These are phyloP conservation scores for Dactylonectria estremocensis DNA, from an alignment of 2,329 filamentous ascomycete genomes.

Conservation along the genomic window DNA sequence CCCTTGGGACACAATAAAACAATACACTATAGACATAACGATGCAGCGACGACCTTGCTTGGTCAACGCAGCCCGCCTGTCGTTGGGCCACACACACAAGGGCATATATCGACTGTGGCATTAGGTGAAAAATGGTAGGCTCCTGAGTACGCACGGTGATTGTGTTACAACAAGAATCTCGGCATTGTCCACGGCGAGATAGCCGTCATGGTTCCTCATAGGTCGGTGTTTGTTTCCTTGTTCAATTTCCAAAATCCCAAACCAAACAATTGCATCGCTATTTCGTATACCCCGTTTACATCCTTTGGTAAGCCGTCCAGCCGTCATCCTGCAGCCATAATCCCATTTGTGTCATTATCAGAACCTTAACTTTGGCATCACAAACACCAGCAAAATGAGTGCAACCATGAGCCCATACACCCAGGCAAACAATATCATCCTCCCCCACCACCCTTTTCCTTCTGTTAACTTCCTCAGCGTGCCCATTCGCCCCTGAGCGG, in stretches of 20 bases:
- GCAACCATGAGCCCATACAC: slow-evolving; percentile 87
- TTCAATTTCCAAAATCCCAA: slow-evolving; percentile 20
- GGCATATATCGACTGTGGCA: too few species aligned
- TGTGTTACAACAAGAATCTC: too few species aligned
- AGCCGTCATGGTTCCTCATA: too few species aligned
- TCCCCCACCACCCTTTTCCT: slow-evolving; percentile 88
- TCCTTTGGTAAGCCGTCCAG: slow-evolving; percentile 3
- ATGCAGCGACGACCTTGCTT: too few species aligned
- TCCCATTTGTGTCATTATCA: slow-evolving; percentile 57
- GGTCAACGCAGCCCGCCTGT: too few species aligned
- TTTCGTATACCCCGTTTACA: slow-evolving; percentile 22
- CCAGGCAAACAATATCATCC: slow-evolving; percentile 87
- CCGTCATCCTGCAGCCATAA: background rate
- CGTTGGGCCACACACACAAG: too few species aligned
- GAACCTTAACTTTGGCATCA: slow-evolving; percentile 90
- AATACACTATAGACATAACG: too few species aligned
- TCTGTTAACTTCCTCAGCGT: slow-evolving; percentile 85
- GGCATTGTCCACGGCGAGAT: too few species aligned
- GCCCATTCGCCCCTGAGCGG: slow-evolving; percentile 84
- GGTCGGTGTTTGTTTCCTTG: background rate
- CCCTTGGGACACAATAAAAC: too few species aligned
- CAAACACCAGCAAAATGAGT: slow-evolving; percentile 85
- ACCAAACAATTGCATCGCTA: slow-evolving; percentile 23
- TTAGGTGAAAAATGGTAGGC: too few species aligned
- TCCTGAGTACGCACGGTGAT: too few species aligned